Conservation (phyloP, 306 rosid genomes). For the Datisca glomerata region DNA sequence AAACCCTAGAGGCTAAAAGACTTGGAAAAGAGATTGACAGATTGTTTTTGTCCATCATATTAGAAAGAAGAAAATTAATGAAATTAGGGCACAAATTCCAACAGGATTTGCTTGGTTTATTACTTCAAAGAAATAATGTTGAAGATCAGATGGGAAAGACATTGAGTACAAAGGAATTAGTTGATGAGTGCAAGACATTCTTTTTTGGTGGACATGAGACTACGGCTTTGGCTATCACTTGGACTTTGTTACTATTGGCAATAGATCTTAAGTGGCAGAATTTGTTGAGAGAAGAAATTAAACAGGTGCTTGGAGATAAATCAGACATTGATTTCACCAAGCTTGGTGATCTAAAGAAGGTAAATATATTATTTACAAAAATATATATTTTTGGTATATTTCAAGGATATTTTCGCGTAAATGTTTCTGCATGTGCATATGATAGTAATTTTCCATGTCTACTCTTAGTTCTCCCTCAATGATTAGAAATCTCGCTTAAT, state of each 20-base stretch:
- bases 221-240: constrained; percentile 80
- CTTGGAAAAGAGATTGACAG: constrained; percentile 63
- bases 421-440: too few relatives aligned
- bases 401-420: too few relatives aligned
- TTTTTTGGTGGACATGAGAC: constrained; percentile 94
- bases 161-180: constrained; percentile 33
- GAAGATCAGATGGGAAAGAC: constrained; percentile 20
- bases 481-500: too few relatives aligned
- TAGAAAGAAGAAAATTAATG: constrained; percentile 13
- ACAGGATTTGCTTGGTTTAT: constrained; percentile 39
- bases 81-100: background rate
- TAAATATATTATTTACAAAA: too few relatives aligned
- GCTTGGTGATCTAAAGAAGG: constrained; percentile 65
- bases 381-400: too few relatives aligned
- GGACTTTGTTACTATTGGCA: constrained; percentile 79
- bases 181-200: constrained; percentile 84
- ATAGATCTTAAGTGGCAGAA: constrained; percentile 54
- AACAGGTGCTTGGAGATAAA: constrained; percentile 37
- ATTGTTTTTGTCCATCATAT: constrained; percentile 28
- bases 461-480: too few relatives aligned
- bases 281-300: constrained; percentile 63
- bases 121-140: constrained; percentile 20
- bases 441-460: too few relatives aligned
- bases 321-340: constrained; percentile 24
- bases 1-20: constrained; percentile 43